Base-by-base conservation (phyloP, 768 basidiomycete genomes). In the Amanita pseudoporphyria region DNA sequence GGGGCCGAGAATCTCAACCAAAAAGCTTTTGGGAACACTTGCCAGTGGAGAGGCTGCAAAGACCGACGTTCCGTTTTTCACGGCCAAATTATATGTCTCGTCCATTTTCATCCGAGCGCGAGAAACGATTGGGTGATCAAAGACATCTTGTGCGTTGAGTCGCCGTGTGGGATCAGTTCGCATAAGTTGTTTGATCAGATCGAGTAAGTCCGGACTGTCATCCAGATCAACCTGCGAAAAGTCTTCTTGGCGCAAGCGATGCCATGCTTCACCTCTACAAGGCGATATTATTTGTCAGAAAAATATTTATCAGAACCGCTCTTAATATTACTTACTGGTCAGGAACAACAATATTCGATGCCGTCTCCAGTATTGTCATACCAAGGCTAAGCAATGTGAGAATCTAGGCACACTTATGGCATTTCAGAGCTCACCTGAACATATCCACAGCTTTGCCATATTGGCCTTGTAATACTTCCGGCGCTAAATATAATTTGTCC, bases 371-470 rank as follows among this genome's bases (percentile, higher is more conserved):
- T 68, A 97, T 82, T 54, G 89, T 87, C 78, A 98, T 88, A 49
- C 96, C 96, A 62, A 99, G 78, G 69, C 94, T 94, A 62, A 57
- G 38, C 54, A 59, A 67, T 67, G 65, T 78, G 69, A 76, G 71
- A 70, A 66, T 9, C 19, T 3, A 51, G 26, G 54, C 26, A 48
- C 42, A 49, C 47, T 52, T 54, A 47, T 46, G 56, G 63, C 67
- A 64, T 53, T 58, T 46, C 39, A 65, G 67, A 54, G 71, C 84
- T 68, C 62, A 92, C 93, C 87, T 93, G 74, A 98, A 99, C 49
- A 98, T 80, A 71, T 99, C 96, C 47, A 96, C 94, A 53, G 87
- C 89, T 67, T 83, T 88, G 59, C 93, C 84, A 65, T 97, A 99
- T 49, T 71, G 72, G 28, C 95, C 95, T 62, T 91, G 82, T 46